Percentiles rank a stretch among this genome's conserved stretches.
Evolutionary conservation across 2,329 filamentous ascomycete genomes (phyloP).

Genomic region (Curvularia hawaiiensis): DNA sequence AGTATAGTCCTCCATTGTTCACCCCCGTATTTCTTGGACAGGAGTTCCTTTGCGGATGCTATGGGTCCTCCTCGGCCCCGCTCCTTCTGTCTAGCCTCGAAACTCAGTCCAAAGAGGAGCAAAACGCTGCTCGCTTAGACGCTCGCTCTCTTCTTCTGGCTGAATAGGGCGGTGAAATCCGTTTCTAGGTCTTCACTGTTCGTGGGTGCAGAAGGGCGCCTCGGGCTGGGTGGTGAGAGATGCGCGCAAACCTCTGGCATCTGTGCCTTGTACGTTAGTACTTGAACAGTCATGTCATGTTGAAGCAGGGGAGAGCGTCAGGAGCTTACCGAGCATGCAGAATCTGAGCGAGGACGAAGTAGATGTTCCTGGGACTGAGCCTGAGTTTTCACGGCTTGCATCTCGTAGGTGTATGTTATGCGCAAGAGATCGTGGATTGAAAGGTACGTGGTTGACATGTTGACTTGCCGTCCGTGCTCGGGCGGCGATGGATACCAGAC

Average conservation of each 20-base stretch:
- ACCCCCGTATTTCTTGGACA: not conserved
- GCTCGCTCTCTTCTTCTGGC: constrained; percentile 15
- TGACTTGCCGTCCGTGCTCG: not conserved
- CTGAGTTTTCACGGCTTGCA: constrained; percentile 28
- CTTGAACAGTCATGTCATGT: not conserved
- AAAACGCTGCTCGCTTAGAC: not conserved
- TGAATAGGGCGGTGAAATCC: constrained; percentile 36
- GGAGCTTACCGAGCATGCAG: constrained; percentile 32
- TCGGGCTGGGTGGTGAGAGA: constrained; percentile 18
- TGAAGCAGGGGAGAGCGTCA: not conserved
- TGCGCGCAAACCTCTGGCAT: constrained; percentile 35
- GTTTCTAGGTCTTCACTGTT: constrained; percentile 29
- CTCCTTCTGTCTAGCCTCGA: not conserved
- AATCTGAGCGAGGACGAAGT: constrained; percentile 24
- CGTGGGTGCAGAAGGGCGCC: constrained; percentile 13
- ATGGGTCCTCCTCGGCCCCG: not conserved
- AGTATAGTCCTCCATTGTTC: not conserved
- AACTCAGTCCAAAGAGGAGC: not conserved
- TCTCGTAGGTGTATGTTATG: constrained; percentile 43
- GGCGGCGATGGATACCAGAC: not conserved
- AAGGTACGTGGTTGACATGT: constrained; percentile 41
- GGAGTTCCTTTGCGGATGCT: not conserved
- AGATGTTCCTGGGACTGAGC: constrained; percentile 4
- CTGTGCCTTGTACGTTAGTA: constrained; percentile 10
- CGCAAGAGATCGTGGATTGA: constrained; percentile 41